A percentile compares a stretch with the other conserved stretches of the same genome.
Conservation (phyloP, 345 rosid species). For the Murraya paniculata region DNA sequence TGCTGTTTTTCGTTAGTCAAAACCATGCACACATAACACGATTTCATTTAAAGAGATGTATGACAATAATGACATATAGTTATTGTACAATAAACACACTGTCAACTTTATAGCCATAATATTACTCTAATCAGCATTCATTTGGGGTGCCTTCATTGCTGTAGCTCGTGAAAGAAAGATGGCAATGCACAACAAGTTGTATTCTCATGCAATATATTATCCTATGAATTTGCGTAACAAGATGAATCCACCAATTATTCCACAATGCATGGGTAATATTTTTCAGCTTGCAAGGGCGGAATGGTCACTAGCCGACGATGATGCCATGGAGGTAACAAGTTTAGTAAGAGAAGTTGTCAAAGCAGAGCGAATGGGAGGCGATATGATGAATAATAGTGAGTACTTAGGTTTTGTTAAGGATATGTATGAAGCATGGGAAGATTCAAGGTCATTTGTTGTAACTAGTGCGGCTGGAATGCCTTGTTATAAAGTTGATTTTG, state of each 20-base stretch:
- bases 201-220: neutral
- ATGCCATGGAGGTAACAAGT: neutral
- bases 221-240: slow-evolving; percentile 9
- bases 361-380: too few species aligned
- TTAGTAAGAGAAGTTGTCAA: neutral
- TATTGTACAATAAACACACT: too few species aligned
- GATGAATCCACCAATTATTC: neutral
- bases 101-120: too few species aligned
- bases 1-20: too few species aligned
- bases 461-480: slow-evolving; percentile 24
- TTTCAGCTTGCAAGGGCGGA: neutral
- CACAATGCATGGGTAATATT: slow-evolving; percentile 21
- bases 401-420: neutral
- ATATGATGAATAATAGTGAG: neutral
- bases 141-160: too few species aligned
- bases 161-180: neutral
- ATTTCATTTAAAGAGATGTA: too few species aligned
- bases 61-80: too few species aligned
- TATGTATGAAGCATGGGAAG: neutral
- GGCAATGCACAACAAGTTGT: too few species aligned
- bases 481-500: slow-evolving; percentile 17
- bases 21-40: too few species aligned
- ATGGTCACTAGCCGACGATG: neutral
- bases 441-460: neutral
- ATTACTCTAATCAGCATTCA: too few species aligned